A percentile compares a stretch with the other conserved stretches of the same genome.
Conservation (phyloP, 1,139 yeast genomes). For the Saccharomycopsis hybrid region DNA sequence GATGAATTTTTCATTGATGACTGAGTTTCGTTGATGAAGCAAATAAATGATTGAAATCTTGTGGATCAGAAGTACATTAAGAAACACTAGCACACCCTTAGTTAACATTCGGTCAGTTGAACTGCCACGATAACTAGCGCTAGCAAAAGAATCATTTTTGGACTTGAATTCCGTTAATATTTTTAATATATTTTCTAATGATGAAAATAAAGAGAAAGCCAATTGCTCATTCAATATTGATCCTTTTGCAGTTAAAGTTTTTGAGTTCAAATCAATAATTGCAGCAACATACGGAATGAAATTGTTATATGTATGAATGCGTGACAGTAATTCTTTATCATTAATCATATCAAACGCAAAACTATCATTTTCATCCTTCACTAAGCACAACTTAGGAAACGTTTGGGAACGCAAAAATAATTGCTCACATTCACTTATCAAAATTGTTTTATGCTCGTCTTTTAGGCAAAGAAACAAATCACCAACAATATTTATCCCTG, state of each 20-base stretch:
- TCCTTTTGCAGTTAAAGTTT: slow-evolving; percentile 1
- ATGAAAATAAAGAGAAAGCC: neutral
- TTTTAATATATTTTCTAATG: slow-evolving; percentile 1
- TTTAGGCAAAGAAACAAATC: slow-evolving; percentile 29
- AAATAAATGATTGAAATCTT: slow-evolving; percentile 27
- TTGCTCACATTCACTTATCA: slow-evolving; percentile 30
- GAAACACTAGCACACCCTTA: slow-evolving; percentile 31
- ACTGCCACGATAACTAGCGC: too few species aligned
- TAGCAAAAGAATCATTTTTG: too few species aligned
- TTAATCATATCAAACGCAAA: neutral
- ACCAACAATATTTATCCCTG: slow-evolving; percentile 23
- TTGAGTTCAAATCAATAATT: slow-evolving; percentile 10
- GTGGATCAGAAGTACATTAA: slow-evolving; percentile 46
- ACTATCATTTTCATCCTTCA: neutral
- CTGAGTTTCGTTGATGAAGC: slow-evolving; percentile 5
- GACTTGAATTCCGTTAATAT: too few species aligned
- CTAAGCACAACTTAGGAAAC: slow-evolving; percentile 28
- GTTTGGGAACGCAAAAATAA: slow-evolving; percentile 32
- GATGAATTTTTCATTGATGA: slow-evolving; percentile 15
- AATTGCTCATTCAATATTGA: slow-evolving; percentile 8
- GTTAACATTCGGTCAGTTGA: neutral
- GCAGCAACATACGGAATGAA: slow-evolving; percentile 18
- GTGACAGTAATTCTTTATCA: neutral
- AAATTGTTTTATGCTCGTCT: slow-evolving; percentile 24
- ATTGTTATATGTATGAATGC: slow-evolving; percentile 8